Base-by-base conservation (phyloP, 2,329 filamentous ascomycete species). In the Cladosporium sp. region DNA sequence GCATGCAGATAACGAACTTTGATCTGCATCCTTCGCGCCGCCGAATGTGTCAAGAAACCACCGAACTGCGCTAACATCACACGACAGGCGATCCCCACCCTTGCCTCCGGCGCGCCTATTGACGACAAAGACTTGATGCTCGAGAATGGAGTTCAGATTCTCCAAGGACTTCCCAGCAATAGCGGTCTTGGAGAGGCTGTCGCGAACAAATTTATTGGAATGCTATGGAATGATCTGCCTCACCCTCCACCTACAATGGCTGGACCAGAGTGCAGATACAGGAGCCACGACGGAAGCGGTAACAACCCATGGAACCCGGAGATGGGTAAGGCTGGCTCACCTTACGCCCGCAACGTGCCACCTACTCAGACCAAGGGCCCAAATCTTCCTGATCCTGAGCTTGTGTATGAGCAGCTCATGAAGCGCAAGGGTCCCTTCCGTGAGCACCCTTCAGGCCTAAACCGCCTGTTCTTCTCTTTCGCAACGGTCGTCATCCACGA, bases 181-280 rank as follows among this genome's bases (percentile, higher is more conserved):
- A 78, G 74, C 55, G 69, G 73, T 11, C 63, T 78, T n/a, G 69
- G 71, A 43, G 59, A 68, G 36, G 70, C 66, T n/a, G 66, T 76
- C 6, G 75, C 75, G 3, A 69, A 75, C 61, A 69, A 68, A 18
- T 78, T 78, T 61, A 77, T 78, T 51, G 65, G 64, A 5, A 76
- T 78, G 75, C 67, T 79, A 3, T 79, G 72, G 69, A 60, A 73
- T 53, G 75, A 78, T 56, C 64, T 79, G 12, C 76, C 75, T 27
- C 76, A 79, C 57, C 76, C 76, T 11, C 64, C 73, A 4, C 66
- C 69, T 2, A 74, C 73, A 16, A 56, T 71, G 11, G 70, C 73
- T 35, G 75, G 75, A 11, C 75, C 75, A 4, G 65, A 68, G 7
- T 58, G 69, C 11, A 67, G 69, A 53, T 75, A 74, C 56, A 61